Percentiles rank a stretch among this genome's conserved stretches.
phyloP scores from a whole-genome alignment of 2,329 filamentous ascomycete genomes.

The Aciculosporium take region DNA sequence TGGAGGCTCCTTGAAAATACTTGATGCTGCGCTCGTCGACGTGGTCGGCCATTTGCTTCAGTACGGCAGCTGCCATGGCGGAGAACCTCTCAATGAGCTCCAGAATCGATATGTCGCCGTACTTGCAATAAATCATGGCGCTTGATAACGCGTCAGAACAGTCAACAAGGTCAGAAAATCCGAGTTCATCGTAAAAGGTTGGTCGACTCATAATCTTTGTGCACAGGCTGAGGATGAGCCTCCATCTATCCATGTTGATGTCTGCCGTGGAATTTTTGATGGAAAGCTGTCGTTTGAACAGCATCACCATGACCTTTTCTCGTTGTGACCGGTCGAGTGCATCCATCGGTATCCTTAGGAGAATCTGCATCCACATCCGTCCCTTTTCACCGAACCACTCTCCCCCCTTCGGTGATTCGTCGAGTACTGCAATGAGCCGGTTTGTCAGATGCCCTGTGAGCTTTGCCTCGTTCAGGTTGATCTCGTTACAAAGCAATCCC shows the following conservation, averaged over 20 bases:
- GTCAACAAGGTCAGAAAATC: constrained; percentile 22
- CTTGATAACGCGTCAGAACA: constrained; percentile 20
- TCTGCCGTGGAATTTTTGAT: constrained; percentile 14
- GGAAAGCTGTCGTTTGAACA: constrained; percentile 15
- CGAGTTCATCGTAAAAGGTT: constrained; percentile 35
- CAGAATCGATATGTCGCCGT: constrained; percentile 13
- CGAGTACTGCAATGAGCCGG: constrained; percentile 17
- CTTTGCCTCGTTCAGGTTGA: constrained; percentile 22
- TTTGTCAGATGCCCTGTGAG: constrained; percentile 19
- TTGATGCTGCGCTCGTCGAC: constrained; percentile 26
- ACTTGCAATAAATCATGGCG: constrained; percentile 12
- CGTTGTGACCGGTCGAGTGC: constrained; percentile 27
- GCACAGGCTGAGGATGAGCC: constrained; percentile 28
- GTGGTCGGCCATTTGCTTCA: constrained; percentile 30
- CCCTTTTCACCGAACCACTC: constrained; percentile 17
- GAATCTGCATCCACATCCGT: constrained; percentile 17
- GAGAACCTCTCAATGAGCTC: constrained; percentile 22
- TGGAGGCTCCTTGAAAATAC: constrained; percentile 21
- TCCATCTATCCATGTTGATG: constrained; percentile 18
- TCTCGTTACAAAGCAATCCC: constrained; percentile 22
- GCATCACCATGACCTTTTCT: constrained; percentile 26
- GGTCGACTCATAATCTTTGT: constrained; percentile 36
- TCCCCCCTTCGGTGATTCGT: constrained; percentile 16
- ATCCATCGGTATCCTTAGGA: constrained; percentile 24
- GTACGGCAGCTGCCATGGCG: constrained; percentile 16